Base-by-base conservation (phyloP, 345 rosid species). In the Eucalyptus pauciflora region DNA sequence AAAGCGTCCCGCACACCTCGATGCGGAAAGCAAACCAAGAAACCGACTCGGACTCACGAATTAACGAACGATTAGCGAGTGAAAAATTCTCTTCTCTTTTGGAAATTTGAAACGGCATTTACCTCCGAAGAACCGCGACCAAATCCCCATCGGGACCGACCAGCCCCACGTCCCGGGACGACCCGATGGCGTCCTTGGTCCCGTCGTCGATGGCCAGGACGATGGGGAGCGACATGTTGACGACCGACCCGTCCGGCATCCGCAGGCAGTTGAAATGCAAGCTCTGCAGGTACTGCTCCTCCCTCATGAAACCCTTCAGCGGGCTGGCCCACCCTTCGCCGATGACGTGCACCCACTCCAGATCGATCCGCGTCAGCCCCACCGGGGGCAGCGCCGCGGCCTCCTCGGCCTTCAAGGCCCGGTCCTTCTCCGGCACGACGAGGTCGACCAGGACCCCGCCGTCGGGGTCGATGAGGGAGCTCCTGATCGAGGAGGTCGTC, bases 301-400 rank as follows among this genome's bases (percentile, higher is more conserved):
- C 99, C 89, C 98, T 95, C 99, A 97, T 98, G 90, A 98, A 98
- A 85, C 99, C 99, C 93, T 91, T 93, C 86, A 98, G 89, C 41
- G 99, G 99, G 91, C 97, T 98, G 64, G 99, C 98, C 99, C 99
- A 98, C 1, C 99, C 99, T 88, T 98, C 99, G 81, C 97, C 92
- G 24, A 96, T 92, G 92, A 98, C 99, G 45, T 97, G 99, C 29
- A 95, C 96, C 99, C 99, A 98, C 94, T 98, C 99, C 50, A 96
- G 86, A 90, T 98, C 99, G 45, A 96, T 94, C 93, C 92, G 92
- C 16, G 95, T 94, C 87, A 98, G 92, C 90, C 87, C 89, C 90
- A 94, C 98, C 92, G 89, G 94, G 41, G 97, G 96, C 95, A 97
- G 90, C 80, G 94, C 69, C 79, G 93, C 96, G 5, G 98, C 94